Base-by-base conservation (phyloP, 306 rosid species). In the Corylus americana region DNA sequence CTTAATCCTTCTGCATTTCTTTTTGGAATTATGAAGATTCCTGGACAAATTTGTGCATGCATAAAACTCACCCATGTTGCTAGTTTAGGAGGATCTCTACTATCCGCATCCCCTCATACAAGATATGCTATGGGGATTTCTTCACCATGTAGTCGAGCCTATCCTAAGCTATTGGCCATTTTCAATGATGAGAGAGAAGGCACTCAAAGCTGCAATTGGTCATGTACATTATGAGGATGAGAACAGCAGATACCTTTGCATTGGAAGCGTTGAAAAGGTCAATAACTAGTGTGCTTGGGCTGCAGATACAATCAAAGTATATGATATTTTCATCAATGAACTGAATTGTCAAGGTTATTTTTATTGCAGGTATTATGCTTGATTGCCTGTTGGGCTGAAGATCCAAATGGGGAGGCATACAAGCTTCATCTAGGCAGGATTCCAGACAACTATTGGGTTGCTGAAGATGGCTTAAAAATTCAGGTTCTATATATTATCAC, bases 391-490 rank as follows among this genome's bases (percentile, higher is more conserved):
- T 90, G 97, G 97, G 90, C 84, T 71, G 93, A 89, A 61, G 91
- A 89, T 50, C 91, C 97, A 10, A 69, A 85, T 55, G 88, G 92
- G 13, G 89, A 91, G 74, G 92, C 91, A 17, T 89, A 72, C 85
- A 85, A 89, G 82, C 87, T 82, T 85, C 97, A 93, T 70, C 81
- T 91, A 55, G 91, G 89, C 7, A 80, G 97, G 81, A 83, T 93
- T 68, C 90, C 75, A 7, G 96, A 93, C 70, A 88, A 85, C 61
- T 85, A 85, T 45, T 93, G 97, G 97, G 25, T 93, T 11, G 91
- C 92, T n/a, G 97, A 92, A 88, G 97, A 92, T 44, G 97, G 97
- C 84, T 79, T 91, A 77, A 92, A 89, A 84, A 77, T 87, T 69
- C 94, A 89, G 85, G 95, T 91, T 11, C 49, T 11, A 8, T 25